phyloP scores from a whole-genome alignment of 768 basidiomycete genomes.

The Glaciozyma antarctica region DNA sequence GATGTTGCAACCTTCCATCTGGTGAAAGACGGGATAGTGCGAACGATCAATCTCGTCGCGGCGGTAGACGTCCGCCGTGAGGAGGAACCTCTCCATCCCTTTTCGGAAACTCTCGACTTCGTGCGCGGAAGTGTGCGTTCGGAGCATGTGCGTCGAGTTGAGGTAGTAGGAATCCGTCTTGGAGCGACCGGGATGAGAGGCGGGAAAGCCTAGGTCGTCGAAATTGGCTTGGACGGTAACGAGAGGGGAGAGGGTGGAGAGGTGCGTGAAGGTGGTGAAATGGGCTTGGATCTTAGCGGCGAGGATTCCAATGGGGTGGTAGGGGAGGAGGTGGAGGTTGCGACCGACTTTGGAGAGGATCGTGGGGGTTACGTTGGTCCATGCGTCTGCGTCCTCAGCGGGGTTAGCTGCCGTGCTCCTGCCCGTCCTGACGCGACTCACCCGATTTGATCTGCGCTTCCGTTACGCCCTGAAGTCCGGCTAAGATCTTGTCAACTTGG shows the following conservation, averaged over 20 bases:
- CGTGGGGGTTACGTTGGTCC: constrained; percentile 74
- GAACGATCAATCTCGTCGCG: constrained; percentile 95
- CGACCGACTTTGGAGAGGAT: constrained; percentile 72
- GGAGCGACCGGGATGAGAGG: constrained; percentile 84
- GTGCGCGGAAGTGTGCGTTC: constrained; percentile 97
- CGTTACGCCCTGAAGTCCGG: too few relatives aligned
- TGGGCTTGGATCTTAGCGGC: constrained; percentile 74
- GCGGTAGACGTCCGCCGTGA: constrained; percentile 93
- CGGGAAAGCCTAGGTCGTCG: constrained; percentile 87
- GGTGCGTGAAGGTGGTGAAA: constrained; percentile 66
- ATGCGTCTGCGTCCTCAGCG: constrained; percentile 46
- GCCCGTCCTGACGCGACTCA: too few relatives aligned
- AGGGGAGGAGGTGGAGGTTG: constrained; percentile 61
- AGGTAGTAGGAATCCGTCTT: constrained; percentile 92
- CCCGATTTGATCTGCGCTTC: too few relatives aligned
- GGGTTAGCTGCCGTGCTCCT: too few relatives aligned
- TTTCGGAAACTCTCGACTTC: constrained; percentile 75
- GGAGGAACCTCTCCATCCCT: constrained; percentile 71
- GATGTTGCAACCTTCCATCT: constrained; percentile 88
- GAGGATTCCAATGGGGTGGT: constrained; percentile 71
- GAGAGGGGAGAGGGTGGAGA: constrained; percentile 56
- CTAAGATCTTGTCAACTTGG: too few relatives aligned
- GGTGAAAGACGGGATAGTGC: constrained; percentile 97
- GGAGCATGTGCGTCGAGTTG: constrained; percentile 79
- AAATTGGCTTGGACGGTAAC: constrained; percentile 89